A percentile compares a stretch with the other conserved stretches of the same genome.
phyloP scores from a whole-genome alignment of 225 moss, liverwort and hornwort genomes.

The Bryoerythrophyllum caledonicum region DNA sequence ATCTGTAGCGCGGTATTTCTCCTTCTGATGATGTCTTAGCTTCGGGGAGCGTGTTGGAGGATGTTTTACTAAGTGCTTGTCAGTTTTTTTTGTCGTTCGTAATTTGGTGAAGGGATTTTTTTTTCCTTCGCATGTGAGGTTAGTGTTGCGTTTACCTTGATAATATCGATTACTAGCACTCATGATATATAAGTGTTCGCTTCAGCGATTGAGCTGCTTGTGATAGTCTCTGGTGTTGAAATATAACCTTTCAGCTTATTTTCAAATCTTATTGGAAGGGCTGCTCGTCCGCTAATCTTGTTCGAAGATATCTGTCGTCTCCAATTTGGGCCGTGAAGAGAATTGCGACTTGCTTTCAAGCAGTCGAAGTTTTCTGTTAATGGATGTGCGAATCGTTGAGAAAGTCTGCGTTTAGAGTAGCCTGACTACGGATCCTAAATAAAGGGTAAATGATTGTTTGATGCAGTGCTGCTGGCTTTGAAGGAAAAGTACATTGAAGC shows the following conservation, averaged over 20 bases:
- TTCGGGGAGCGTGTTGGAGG: neutral
- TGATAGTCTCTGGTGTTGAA: conserved; percentile 14
- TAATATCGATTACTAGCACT: neutral
- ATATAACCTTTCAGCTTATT: conserved; percentile 1
- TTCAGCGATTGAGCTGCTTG: conserved; percentile 2
- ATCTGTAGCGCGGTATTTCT: no score
- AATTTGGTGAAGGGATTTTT: no score
- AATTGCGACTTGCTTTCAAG: conserved; percentile 4
- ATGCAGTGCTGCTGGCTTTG: conserved; percentile 77
- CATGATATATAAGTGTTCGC: neutral
- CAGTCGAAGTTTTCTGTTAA: neutral
- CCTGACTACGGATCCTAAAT: neutral
- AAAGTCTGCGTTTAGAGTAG: neutral
- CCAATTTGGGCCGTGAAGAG: neutral
- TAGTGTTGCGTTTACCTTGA: neutral
- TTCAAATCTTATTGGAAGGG: neutral
- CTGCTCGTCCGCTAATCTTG: neutral
- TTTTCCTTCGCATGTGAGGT: neutral
- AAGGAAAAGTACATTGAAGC: conserved; percentile 87
- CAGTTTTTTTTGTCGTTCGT: no score
- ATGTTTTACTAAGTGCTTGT: neutral
- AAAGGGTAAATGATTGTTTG: conserved; percentile 7
- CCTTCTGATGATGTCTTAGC: neutral
- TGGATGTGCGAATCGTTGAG: neutral
- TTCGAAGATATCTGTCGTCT: neutral